Evolutionary conservation across 768 basidiomycete genomes (phyloP).

Genomic region (Sarcomyxa edulis): DNA sequence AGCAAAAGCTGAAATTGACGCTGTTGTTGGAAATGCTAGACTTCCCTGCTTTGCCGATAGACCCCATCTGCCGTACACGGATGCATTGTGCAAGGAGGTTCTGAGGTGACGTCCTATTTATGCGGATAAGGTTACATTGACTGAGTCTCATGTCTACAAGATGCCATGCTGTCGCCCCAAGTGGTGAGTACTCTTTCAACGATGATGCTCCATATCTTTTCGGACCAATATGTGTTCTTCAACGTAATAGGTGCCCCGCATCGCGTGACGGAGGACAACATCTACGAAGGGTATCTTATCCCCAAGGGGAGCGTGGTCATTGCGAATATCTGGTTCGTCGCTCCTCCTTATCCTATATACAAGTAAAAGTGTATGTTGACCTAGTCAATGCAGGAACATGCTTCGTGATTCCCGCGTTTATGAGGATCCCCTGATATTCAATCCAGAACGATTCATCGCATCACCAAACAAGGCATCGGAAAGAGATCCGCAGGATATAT

Average conservation of each 20-base stretch:
- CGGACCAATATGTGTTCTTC: not conserved
- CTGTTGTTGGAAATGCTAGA: not conserved
- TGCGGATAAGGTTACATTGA: too few species aligned
- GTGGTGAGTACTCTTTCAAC: constrained; percentile 1
- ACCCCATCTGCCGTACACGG: not conserved
- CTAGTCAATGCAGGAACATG: constrained; percentile 14
- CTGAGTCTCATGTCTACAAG: too few species aligned
- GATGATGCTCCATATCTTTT: not conserved
- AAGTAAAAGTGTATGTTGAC: not conserved
- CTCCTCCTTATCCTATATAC: constrained; percentile 6
- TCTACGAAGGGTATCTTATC: constrained; percentile 16
- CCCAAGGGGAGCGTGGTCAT: constrained; percentile 14
- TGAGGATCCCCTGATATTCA: constrained; percentile 14
- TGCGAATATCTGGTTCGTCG: constrained; percentile 14
- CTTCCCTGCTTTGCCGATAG: constrained; percentile 1
- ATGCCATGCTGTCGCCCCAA: not conserved
- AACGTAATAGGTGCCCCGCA: not conserved
- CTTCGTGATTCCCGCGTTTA: constrained; percentile 15
- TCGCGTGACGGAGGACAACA: constrained; percentile 11
- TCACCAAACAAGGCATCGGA: constrained; percentile 15
- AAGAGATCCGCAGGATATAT: constrained; percentile 27
- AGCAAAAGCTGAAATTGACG: constrained; percentile 2
- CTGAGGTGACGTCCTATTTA: constrained; percentile 2
- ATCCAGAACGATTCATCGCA: constrained; percentile 14
- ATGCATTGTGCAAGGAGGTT: not conserved